phyloP scores from a whole-genome alignment of 805 yeast genomes.

The Monosporozyma solicola region DNA sequence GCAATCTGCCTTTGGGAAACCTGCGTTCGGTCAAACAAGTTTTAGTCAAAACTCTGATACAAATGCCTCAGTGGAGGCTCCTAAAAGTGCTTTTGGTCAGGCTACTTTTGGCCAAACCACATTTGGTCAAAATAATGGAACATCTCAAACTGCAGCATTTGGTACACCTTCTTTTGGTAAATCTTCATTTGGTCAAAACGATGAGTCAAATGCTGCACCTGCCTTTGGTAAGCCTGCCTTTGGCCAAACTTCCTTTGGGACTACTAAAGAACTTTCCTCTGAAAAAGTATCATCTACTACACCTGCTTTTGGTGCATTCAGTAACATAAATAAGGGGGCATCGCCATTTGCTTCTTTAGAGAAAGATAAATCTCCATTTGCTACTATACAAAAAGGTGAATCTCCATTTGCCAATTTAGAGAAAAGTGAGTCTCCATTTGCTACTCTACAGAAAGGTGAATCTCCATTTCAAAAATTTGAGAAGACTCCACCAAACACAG shows the following conservation, averaged over 20 bases:
- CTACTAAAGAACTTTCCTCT: not conserved
- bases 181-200: constrained; percentile 2
- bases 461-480: not conserved
- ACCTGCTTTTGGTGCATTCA: constrained; percentile 1
- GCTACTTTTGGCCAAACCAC: constrained; percentile 15
- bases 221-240: constrained; percentile 8
- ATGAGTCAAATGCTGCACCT: not conserved
- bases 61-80: constrained; percentile 22
- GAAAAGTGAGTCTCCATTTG: constrained; percentile 8
- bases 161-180: constrained; percentile 12
- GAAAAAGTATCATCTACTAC: not conserved
- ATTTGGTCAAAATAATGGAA: constrained; percentile 4
- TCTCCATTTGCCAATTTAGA: constrained; percentile 12
- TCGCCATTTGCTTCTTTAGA: not conserved
- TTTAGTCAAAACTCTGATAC: constrained; percentile 19
- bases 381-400: constrained; percentile 6
- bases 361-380: not conserved
- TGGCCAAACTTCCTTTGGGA: constrained; percentile 6
- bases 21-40: constrained; percentile 16
- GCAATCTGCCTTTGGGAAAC: constrained; percentile 16
- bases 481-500: not conserved
- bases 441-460: constrained; percentile 1
- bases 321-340: not conserved
- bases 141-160: not conserved
- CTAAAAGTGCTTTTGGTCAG: constrained; percentile 13